phyloP scores from a whole-genome alignment of 371 early-diverging fungal genomes.

The Mucor saturninus region DNA sequence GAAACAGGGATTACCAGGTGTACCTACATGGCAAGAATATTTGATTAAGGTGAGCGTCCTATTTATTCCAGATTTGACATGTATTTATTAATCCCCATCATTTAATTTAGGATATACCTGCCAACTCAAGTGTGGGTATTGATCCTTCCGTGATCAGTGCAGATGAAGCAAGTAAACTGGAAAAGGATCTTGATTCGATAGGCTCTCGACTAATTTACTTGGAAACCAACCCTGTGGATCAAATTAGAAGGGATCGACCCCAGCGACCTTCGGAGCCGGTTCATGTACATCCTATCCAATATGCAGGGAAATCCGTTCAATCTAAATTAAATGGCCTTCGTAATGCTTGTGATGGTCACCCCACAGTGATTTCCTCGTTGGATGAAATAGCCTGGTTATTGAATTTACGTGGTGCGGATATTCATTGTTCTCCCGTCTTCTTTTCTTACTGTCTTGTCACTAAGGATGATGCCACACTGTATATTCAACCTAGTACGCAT shows the following conservation, averaged over 20 bases:
- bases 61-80: neutral
- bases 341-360: slow-evolving; percentile 22
- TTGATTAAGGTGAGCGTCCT: slow-evolving; percentile 56
- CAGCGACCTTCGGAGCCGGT: slow-evolving; percentile 62
- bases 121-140: slow-evolving; percentile 74
- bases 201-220: slow-evolving; percentile 59
- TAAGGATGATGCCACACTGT: slow-evolving; percentile 68
- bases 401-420: slow-evolving; percentile 97
- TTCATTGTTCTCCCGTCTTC: slow-evolving; percentile 97
- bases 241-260: slow-evolving; percentile 75
- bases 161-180: slow-evolving; percentile 12
- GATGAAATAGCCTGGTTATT: slow-evolving; percentile 97
- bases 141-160: slow-evolving; percentile 79
- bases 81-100: neutral
- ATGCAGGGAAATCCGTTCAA: slow-evolving; percentile 60
- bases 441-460: slow-evolving; percentile 96
- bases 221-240: slow-evolving; percentile 76
- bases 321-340: slow-evolving; percentile 12
- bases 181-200: slow-evolving; percentile 8
- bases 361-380: slow-evolving; percentile 77
- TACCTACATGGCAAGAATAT: slow-evolving; percentile 90
- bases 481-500: slow-evolving; percentile 66
- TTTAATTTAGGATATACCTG: slow-evolving; percentile 59
- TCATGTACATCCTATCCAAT: slow-evolving; percentile 65
- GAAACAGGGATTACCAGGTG: slow-evolving; percentile 86